Evolutionary conservation across 2,329 filamentous ascomycete species (phyloP), one percentile per base, ranked within the genome.

Genomic region (Botrytis deweyae): DNA sequence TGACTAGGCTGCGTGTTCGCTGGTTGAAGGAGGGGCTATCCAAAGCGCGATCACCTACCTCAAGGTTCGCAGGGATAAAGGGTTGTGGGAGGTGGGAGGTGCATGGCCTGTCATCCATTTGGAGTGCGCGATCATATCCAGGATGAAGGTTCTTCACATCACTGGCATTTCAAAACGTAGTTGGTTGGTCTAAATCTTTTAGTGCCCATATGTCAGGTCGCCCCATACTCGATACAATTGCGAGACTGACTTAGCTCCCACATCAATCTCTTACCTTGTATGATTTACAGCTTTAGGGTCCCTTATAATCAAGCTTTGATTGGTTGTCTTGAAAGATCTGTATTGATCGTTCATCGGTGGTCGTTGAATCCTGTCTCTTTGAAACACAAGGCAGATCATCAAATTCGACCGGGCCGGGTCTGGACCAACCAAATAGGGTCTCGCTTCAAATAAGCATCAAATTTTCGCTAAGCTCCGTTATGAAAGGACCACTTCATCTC

Each of bases 401-500:
- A 61, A 72, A 69, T 72, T 33, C 63, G 40, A 69, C 64, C 29
- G 42, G 36, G 36, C 29, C 63, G 38, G 72, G 75, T 74, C 74
- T 75, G 65, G 70, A 49, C 70, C 55, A 68, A 71, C 76, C 71
- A 70, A 46, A 55, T 58, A 42, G 59, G 40, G 49, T 62, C 72
- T 63, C 42, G 73, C 59, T 71, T 70, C 38, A 69, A 68, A 61
- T 52, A 69, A 69, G 71, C 71, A 72, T 72, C 64, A 52, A 46
- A n/a, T 49, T 62, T 72, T 69, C 58, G 76, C 74, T 68, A 73
- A 29, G 25, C 74, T 78, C 76, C 74, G 75, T 66, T 75, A 77
- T 78, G 77, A 76, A 76, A 74, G 74, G 75, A 77, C 72, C 76
- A 73, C 29, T 73, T 75, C 75, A 68, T 74, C 73, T 74, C 72